Base-by-base conservation (phyloP, 495 filamentous ascomycete genomes). In the Amorphotheca resinae region DNA sequence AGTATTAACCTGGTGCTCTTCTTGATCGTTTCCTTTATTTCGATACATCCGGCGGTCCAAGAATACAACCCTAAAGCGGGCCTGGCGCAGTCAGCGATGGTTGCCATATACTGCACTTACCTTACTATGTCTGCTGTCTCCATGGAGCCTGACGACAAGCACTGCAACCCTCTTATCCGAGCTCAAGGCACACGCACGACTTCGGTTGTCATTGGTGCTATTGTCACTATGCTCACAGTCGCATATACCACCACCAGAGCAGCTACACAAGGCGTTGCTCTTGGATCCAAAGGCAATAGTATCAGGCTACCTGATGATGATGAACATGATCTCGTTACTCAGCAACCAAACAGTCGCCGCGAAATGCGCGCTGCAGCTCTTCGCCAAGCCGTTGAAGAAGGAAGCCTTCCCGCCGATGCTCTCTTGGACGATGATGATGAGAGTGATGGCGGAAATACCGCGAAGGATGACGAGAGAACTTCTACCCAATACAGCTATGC, bases 241-340 rank as follows among this genome's bases (percentile, higher is more conserved):
- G 91, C 91, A 2, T 98, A 96, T 65, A 96, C 93, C 11, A 98
- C 91, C 21, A 96, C 91, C 5, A 80, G 91, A 31, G 93, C 91
- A 11, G 91, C 91, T 18, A 96, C 91, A 9, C 89, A 96, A 62
- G 84, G 84, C 39, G 77, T 95, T 35, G 88, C 87, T 3, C 63
- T 95, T 0, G 80, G 82, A 47, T 72, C 67, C 46, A 74, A 73
- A 43, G 80, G 77, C 45, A 74, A 73, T 44, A 69, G 64, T 33
- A 72, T 78, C 58, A 63, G 60, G 18, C 60, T 75, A 7, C 53
- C 73, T 17, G 62, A 65, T 11, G 65, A 67, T 30, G 84, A 87
- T 22, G 83, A 86, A 49, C 89, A 98, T 59, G 84, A 77, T 28
- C 73, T 98, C 21, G 77, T 96, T n/a, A 87, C 83, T 20, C 80